Conservation (phyloP, 495 filamentous ascomycete species). For the Aspergillus saccharolyticus region DNA sequence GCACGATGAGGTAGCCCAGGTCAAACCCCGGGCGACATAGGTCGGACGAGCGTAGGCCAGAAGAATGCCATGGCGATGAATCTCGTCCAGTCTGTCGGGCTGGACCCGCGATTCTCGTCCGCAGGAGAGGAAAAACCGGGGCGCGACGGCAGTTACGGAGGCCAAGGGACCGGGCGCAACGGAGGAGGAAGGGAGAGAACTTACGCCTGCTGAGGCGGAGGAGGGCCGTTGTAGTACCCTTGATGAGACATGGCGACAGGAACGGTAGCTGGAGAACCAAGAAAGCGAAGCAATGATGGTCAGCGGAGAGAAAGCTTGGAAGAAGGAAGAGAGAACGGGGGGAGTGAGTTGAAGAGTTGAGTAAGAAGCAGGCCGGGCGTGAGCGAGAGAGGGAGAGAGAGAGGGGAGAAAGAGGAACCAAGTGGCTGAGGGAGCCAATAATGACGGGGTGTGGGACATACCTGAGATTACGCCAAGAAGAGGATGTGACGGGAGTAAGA, state of each 20-base stretch:
- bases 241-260: slow-evolving; percentile 16
- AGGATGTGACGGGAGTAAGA: slow-evolving; percentile 12
- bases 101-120: background rate
- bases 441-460: slow-evolving; percentile 11
- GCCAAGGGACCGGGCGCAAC: background rate
- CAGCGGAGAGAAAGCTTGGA: slow-evolving; percentile 1
- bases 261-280: background rate
- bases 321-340: background rate
- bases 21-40: background rate
- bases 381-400: background rate
- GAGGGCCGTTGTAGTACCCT: slow-evolving; percentile 22
- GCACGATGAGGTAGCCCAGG: background rate
- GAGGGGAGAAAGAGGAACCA: slow-evolving; percentile 7
- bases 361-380: background rate
- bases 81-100: background rate
- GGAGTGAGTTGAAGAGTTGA: background rate
- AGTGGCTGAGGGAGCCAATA: slow-evolving; percentile 14
- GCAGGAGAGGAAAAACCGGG: background rate
- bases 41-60: background rate
- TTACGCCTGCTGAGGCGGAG: slow-evolving; percentile 26
- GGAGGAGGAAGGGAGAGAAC: slow-evolving; percentile 7
- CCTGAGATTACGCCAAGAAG: slow-evolving; percentile 22
- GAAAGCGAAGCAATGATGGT: slow-evolving; percentile 2
- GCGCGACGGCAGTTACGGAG: background rate
- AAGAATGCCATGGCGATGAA: background rate